These are phyloP conservation scores for Yamadazyma ubonensis DNA, from an alignment of 805 yeast species.

Conservation along the genomic window DNA sequence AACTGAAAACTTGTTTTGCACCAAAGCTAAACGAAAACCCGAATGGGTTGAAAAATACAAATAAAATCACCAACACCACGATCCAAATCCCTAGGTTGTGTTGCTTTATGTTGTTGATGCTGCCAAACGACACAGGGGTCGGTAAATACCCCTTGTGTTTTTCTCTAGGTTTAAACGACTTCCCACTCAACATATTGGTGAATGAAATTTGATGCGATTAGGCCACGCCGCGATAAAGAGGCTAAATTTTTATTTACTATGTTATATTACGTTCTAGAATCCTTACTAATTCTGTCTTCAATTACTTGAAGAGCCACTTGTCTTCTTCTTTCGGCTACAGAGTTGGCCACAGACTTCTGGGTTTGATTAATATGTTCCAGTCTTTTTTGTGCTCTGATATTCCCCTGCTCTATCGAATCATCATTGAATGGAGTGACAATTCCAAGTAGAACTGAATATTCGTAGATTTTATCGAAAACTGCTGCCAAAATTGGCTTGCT, in stretches of 20 bases:
- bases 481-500: conserved; percentile 52
- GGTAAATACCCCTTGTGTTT: conserved; percentile 23
- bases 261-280: conserved; percentile 8
- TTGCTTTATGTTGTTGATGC: conserved; percentile 11
- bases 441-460: conserved; percentile 40
- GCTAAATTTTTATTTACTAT: neutral
- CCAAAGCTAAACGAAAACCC: conserved; percentile 12
- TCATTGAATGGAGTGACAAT: conserved; percentile 63
- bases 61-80: conserved; percentile 17
- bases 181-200: conserved; percentile 9
- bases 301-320: conserved; percentile 74
- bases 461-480: conserved; percentile 42
- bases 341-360: conserved; percentile 37
- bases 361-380: conserved; percentile 46
- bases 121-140: conserved; percentile 28
- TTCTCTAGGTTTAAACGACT: conserved; percentile 27
- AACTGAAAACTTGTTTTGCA: conserved; percentile 8
- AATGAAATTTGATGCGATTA: neutral
- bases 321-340: conserved; percentile 72
- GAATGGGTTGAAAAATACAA: conserved; percentile 25
- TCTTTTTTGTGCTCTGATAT: conserved; percentile 67
- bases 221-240: neutral
- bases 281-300: conserved; percentile 49
- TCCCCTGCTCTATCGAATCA: conserved; percentile 70
- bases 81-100: conserved; percentile 3